phyloP scores from a whole-genome alignment of 2,329 filamentous ascomycete genomes.

The Macroventuria anomochaeta region DNA sequence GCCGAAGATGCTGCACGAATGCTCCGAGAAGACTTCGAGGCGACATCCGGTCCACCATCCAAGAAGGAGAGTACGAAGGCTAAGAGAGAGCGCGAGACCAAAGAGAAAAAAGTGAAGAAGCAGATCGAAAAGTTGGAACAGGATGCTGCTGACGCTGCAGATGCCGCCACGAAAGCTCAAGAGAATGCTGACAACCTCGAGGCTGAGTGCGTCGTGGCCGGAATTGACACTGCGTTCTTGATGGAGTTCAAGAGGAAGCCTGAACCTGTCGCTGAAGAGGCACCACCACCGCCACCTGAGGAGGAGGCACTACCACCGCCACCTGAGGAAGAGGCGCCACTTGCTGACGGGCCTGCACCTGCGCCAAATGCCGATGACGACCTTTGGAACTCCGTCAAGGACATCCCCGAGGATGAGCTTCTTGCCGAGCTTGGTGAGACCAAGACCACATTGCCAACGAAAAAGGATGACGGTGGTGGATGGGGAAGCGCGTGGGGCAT shows the following conservation, averaged over 20 bases:
- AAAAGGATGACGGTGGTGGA: constrained; percentile 39
- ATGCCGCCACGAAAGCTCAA: constrained; percentile 46
- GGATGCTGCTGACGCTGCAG: constrained; percentile 42
- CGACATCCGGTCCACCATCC: constrained; percentile 13
- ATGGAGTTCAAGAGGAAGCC: constrained; percentile 35
- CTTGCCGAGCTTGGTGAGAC: constrained; percentile 47
- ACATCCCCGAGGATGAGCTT: constrained; percentile 41
- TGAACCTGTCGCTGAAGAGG: constrained; percentile 29
- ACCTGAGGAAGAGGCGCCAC: constrained; percentile 19
- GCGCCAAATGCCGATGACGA: constrained; percentile 33
- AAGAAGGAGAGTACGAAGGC: constrained; percentile 49
- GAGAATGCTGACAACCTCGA: constrained; percentile 36
- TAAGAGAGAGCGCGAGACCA: constrained; percentile 37
- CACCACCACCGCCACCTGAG: constrained; percentile 29
- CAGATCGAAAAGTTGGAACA: constrained; percentile 37
- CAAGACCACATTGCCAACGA: constrained; percentile 15
- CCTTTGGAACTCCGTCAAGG: constrained; percentile 44
- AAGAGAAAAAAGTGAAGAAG: constrained; percentile 37
- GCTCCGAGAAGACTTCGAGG: constrained; percentile 32
- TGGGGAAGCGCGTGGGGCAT: constrained; percentile 56
- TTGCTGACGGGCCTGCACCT: constrained; percentile 20
- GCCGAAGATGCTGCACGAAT: constrained; percentile 10
- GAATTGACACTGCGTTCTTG: constrained; percentile 32
- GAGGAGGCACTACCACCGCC: constrained; percentile 21
- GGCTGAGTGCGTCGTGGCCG: constrained; percentile 47